Evolutionary conservation across 2,329 filamentous ascomycete species (phyloP).

Genomic region (Incumbomyces lentus): DNA sequence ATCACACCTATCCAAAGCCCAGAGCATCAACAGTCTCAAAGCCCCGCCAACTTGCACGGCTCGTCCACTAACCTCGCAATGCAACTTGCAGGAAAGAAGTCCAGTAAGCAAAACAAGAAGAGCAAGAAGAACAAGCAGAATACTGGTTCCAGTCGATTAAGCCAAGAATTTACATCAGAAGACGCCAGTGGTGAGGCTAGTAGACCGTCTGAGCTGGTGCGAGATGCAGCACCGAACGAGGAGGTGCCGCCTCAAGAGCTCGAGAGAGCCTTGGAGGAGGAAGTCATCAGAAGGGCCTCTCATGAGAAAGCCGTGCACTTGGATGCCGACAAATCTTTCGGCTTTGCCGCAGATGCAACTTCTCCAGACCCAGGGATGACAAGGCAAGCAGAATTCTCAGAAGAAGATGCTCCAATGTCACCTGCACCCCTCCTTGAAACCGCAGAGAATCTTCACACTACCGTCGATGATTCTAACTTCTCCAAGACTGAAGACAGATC

Average conservation of each 20-base stretch:
- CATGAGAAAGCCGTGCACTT: too few species aligned
- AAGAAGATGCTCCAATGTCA: too few species aligned
- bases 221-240: background rate
- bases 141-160: background rate
- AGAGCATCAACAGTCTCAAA: background rate
- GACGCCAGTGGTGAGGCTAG: background rate
- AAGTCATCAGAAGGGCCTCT: background rate
- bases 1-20: background rate
- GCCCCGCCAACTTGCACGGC: background rate
- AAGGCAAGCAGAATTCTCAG: too few species aligned
- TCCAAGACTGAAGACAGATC: too few species aligned
- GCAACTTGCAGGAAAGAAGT: constrained; percentile 3
- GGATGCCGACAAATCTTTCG: too few species aligned
- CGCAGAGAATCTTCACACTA: too few species aligned
- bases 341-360: too few species aligned
- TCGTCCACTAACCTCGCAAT: background rate
- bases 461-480: too few species aligned
- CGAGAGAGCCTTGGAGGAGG: background rate
- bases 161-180: background rate
- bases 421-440: too few species aligned
- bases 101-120: constrained; percentile 15
- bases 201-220: background rate
- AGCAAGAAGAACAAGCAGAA: constrained; percentile 12
- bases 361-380: too few species aligned
- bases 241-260: background rate